Evolutionary conservation across 129 eudicot species (phyloP).

Genomic region (Glebionis coronaria): DNA sequence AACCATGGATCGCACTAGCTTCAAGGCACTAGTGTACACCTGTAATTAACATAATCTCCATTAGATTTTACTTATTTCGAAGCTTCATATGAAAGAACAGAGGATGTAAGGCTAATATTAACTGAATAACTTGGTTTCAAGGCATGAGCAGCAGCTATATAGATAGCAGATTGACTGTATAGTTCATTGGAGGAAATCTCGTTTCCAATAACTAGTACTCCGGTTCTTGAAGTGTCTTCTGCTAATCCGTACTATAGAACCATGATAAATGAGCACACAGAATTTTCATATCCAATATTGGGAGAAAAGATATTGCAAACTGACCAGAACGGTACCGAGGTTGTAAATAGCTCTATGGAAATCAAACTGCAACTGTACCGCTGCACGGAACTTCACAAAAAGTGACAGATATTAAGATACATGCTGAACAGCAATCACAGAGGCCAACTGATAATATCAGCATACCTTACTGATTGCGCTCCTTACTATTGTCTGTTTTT

Average conservation of each 20-base stretch:
- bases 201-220: conserved; percentile 47
- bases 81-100: not conserved
- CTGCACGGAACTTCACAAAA: conserved; percentile 64
- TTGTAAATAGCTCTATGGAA: conserved; percentile 95
- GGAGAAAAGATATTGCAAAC: conserved; percentile 29
- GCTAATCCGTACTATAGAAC: conserved; percentile 85
- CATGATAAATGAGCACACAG: not conserved
- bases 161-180: conserved; percentile 86
- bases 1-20: conserved; percentile 69
- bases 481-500: conserved; percentile 74
- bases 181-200: conserved; percentile 73
- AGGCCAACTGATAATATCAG: too few relatives aligned
- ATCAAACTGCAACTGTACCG: conserved; percentile 93
- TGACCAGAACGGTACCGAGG: conserved; percentile 94
- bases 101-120: conserved; percentile 15
- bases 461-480: conserved; percentile 52
- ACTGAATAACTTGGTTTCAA: conserved; percentile 86
- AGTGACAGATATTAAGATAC: too few relatives aligned
- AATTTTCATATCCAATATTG: not conserved
- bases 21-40: conserved; percentile 92
- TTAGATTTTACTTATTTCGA: not conserved
- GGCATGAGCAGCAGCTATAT: conserved; percentile 96
- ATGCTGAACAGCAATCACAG: too few relatives aligned
- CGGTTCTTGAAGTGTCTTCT: conserved; percentile 91
- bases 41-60: conserved; percentile 27